Evolutionary conservation across 2,329 filamentous ascomycete genomes (phyloP).

Genomic region (Nemania sp.): DNA sequence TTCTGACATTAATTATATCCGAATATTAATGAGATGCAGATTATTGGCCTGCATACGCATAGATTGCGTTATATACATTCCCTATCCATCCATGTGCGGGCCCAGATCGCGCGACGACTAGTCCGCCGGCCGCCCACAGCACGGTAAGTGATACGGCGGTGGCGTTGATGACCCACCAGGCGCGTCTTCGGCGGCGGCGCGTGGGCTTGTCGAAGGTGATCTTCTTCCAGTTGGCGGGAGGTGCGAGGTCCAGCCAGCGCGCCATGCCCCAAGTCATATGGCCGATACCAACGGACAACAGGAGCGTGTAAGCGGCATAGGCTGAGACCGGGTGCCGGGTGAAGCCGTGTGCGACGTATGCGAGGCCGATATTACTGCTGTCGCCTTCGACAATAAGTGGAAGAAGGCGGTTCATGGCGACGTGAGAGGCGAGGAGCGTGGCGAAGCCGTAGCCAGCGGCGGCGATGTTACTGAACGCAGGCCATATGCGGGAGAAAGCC

Average conservation of each 20-base stretch:
- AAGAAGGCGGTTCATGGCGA: conserved; percentile 73
- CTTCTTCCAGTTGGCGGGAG: conserved; percentile 55
- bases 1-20: not conserved
- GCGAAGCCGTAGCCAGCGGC: conserved; percentile 72
- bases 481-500: conserved; percentile 58
- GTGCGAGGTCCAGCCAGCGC: conserved; percentile 74
- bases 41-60: conserved; percentile 29
- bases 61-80: conserved; percentile 77
- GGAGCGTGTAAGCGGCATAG: conserved; percentile 68
- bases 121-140: conserved; percentile 80
- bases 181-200: conserved; percentile 60
- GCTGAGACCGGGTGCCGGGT: conserved; percentile 62
- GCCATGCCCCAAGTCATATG: conserved; percentile 86
- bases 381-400: conserved; percentile 80
- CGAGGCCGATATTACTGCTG: conserved; percentile 81
- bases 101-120: conserved; percentile 76
- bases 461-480: conserved; percentile 69
- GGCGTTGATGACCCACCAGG: conserved; percentile 73
- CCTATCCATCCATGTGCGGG: conserved; percentile 76
- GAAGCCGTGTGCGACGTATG: conserved; percentile 85
- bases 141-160: conserved; percentile 59
- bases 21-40: no score
- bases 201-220: conserved; percentile 55
- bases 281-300: conserved; percentile 69
- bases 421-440: conserved; percentile 69